Conservation (phyloP, 495 filamentous ascomycete species). For the Tuber umbilicatum region DNA sequence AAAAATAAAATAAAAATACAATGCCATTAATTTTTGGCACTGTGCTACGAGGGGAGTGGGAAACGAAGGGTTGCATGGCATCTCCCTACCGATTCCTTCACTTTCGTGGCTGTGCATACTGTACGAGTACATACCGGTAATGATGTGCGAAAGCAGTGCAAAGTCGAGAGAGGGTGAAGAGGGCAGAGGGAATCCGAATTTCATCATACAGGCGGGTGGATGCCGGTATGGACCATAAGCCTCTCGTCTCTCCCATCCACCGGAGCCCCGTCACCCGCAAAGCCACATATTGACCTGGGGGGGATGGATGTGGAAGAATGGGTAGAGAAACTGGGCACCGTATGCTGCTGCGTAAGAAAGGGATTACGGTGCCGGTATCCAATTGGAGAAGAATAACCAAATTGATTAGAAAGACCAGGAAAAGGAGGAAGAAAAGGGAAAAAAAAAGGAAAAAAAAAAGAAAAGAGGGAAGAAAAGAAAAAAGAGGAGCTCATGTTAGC, state of each 20-base stretch:
- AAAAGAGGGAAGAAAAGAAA: background rate
- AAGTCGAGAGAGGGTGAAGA: conserved; percentile 7
- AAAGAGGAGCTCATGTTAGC: background rate
- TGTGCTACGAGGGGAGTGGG: conserved; percentile 9
- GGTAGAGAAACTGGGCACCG: background rate
- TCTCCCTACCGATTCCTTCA: conserved; percentile 16
- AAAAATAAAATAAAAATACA: conserved; percentile 7
- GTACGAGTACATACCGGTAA: conserved; percentile 20
- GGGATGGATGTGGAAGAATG: background rate
- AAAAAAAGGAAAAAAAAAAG: background rate
- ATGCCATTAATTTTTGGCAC: conserved; percentile 18
- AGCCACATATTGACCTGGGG: background rate
- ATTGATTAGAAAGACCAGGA: background rate
- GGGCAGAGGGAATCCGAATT: conserved; percentile 1
- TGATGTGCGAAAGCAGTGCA: background rate
- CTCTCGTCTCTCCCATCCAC: background rate
- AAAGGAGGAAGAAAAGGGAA: background rate
- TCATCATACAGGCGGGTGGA: background rate
- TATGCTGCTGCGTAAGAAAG: conserved; percentile 1
- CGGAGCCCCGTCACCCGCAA: background rate
- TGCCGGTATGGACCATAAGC: background rate
- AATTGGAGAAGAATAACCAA: background rate
- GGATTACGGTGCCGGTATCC: no score
- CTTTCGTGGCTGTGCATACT: conserved; percentile 18
- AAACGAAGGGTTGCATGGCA: conserved; percentile 25